These are phyloP conservation scores for Aspergillus aculeatus DNA, from an alignment of 2,329 filamentous ascomycete species.

Conservation along the genomic window DNA sequence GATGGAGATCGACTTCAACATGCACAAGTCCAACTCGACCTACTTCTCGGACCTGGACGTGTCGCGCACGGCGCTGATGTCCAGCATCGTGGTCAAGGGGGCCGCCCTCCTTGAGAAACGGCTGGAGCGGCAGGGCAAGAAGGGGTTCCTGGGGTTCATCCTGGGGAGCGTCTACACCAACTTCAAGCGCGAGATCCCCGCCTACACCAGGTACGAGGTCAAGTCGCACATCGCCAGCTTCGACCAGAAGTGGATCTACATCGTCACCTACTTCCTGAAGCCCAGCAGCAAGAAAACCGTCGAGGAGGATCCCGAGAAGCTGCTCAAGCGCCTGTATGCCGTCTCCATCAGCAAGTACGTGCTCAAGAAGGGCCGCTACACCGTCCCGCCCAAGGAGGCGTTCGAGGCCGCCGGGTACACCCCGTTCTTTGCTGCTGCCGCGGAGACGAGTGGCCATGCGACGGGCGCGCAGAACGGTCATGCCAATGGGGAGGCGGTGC, in stretches of 20 bases:
- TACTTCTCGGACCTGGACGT: constrained; percentile 85
- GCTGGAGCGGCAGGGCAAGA: constrained; percentile 52
- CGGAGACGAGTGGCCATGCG: constrained; percentile 7
- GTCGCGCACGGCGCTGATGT: constrained; percentile 73
- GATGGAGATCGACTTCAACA: constrained; percentile 78
- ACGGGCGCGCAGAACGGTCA: constrained; percentile 22
- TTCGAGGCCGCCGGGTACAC: constrained; percentile 69
- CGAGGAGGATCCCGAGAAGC: constrained; percentile 27
- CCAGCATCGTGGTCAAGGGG: constrained; percentile 60
- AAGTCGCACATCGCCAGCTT: constrained; percentile 67
- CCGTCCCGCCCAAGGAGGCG: constrained; percentile 74
- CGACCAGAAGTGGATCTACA: constrained; percentile 77
- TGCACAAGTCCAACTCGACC: constrained; percentile 76
- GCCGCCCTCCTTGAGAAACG: constrained; percentile 49
- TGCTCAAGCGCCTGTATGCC: constrained; percentile 64
- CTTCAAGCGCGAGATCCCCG: constrained; percentile 68
- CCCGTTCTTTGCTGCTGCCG: constrained; percentile 47
- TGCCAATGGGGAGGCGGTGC: constrained; percentile 6
- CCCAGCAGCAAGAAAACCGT: constrained; percentile 30
- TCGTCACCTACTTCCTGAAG: constrained; percentile 69
- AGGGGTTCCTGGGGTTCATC: constrained; percentile 57
- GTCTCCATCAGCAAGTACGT: constrained; percentile 74
- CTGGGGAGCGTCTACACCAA: constrained; percentile 69
- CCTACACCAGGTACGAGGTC: constrained; percentile 67
- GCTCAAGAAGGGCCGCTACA: constrained; percentile 73